Evolutionary conservation across 1,284 basidiomycete species (phyloP).

Genomic region (Porogramme epimiltina): DNA sequence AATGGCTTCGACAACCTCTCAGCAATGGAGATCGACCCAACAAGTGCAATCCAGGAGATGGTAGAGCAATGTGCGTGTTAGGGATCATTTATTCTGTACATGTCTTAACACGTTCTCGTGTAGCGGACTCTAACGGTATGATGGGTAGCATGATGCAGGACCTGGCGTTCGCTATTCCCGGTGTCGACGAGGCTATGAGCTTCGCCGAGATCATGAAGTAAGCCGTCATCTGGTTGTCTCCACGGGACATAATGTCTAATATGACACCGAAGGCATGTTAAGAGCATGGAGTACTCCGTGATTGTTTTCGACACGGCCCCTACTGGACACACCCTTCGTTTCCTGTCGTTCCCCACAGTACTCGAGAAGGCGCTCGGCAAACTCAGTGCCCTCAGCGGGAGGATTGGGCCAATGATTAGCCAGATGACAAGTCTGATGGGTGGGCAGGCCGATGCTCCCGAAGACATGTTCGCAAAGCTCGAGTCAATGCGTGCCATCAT

Average conservation of each 20-base stretch:
- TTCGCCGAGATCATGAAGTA: constrained; percentile 99
- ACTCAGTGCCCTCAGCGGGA: constrained; percentile 86
- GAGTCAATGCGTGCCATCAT: constrained; percentile 97
- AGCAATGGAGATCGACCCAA: constrained; percentile 99
- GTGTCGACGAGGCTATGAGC: constrained; percentile 99
- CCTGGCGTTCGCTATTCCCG: constrained; percentile 97
- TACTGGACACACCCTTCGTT: constrained; percentile 97
- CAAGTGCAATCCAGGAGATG: constrained; percentile 97
- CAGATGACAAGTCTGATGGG: constrained; percentile 98
- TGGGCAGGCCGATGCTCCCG: constrained; percentile 81
- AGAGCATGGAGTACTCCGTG: constrained; percentile 99
- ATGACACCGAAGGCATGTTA: constrained; percentile 78
- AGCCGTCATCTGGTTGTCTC: constrained; percentile 22
- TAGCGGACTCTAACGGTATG: constrained; percentile 90
- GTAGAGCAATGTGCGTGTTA: constrained; percentile 86
- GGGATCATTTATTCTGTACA: not conserved
- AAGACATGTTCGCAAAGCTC: constrained; percentile 98
- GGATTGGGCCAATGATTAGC: constrained; percentile 97
- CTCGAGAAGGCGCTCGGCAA: constrained; percentile 98
- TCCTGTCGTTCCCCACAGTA: constrained; percentile 97
- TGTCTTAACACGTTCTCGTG: not conserved
- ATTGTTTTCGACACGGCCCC: constrained; percentile 99
- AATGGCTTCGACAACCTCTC: constrained; percentile 97
- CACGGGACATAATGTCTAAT: not conserved
- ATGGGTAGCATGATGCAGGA: constrained; percentile 99